A percentile compares a stretch with the other conserved stretches of the same genome.
phyloP scores from a whole-genome alignment of 176 grass and related monocot species.

The Tuctoria greenei region DNA sequence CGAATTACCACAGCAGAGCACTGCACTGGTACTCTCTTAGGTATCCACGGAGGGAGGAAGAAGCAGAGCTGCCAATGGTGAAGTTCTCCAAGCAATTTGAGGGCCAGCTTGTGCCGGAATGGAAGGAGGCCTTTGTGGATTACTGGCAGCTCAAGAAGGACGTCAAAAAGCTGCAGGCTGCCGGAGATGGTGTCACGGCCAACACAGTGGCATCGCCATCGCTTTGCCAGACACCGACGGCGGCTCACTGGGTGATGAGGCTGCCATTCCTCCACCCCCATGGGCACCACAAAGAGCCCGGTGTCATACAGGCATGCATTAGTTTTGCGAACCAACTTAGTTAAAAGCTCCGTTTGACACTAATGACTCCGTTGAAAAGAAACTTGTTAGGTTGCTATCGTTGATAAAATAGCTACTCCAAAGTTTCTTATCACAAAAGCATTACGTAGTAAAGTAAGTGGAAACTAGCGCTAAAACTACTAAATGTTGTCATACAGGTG shows the following conservation, averaged over 20 bases:
- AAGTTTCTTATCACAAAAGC: not conserved
- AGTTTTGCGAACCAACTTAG: not conserved
- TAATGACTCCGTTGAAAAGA: constrained; percentile 1
- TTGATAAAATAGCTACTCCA: not conserved
- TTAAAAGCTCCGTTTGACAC: not conserved
- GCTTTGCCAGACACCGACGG: constrained; percentile 10
- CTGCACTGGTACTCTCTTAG: constrained; percentile 16
- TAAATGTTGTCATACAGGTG: constrained; percentile 50
- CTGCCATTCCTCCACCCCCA: constrained; percentile 62
- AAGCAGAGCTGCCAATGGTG: constrained; percentile 49
- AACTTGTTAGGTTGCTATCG: constrained; percentile 2
- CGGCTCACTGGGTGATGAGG: constrained; percentile 50
- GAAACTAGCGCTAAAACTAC: not conserved
- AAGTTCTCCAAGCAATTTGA: constrained; percentile 99
- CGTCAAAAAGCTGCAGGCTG: constrained; percentile 69
- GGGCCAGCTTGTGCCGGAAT: constrained; percentile 89
- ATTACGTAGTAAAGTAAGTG: not conserved
- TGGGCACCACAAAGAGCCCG: constrained; percentile 59
- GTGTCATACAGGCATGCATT: constrained; percentile 68
- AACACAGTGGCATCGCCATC: not conserved
- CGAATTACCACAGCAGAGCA: constrained; percentile 3
- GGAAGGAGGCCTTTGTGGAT: constrained; percentile 97
- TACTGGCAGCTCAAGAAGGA: constrained; percentile 96
- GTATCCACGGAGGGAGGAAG: not conserved
- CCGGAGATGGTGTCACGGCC: not conserved